A percentile compares a stretch with the other conserved stretches of the same genome.
Evolutionary conservation across 2,329 filamentous ascomycete genomes (phyloP).

Genomic region (Diplocarpon mali): DNA sequence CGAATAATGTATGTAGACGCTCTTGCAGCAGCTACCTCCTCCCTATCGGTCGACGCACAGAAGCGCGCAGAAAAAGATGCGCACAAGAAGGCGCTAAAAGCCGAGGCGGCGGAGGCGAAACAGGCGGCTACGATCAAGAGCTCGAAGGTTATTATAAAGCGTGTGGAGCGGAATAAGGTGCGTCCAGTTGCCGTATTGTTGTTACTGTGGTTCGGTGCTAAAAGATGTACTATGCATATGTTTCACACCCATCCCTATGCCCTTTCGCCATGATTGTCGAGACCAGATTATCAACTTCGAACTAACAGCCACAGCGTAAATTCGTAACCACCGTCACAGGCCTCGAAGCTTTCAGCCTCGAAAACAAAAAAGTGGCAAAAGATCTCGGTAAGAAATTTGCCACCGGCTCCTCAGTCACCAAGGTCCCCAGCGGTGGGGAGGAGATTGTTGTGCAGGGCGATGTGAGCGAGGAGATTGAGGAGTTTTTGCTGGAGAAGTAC

Average conservation of each 20-base stretch:
- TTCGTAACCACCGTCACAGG: constrained; percentile 89
- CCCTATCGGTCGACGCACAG: constrained; percentile 81
- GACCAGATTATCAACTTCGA: neutral
- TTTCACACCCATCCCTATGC: too few relatives aligned
- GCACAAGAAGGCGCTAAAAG: constrained; percentile 92
- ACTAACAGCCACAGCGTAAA: constrained; percentile 48
- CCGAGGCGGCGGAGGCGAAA: constrained; percentile 74
- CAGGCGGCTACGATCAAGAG: constrained; percentile 68
- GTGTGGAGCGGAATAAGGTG: constrained; percentile 86
- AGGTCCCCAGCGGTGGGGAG: constrained; percentile 73
- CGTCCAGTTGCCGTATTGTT: neutral
- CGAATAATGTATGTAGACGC: constrained; percentile 44
- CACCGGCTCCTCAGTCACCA: constrained; percentile 85
- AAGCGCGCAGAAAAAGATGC: constrained; percentile 94
- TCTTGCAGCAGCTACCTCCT: constrained; percentile 71
- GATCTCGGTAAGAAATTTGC: constrained; percentile 98
- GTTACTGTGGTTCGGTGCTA: too few relatives aligned
- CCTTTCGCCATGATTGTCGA: too few relatives aligned
- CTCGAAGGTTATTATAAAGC: constrained; percentile 82
- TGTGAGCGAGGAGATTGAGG: constrained; percentile 85
- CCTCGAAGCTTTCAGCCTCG: constrained; percentile 79
- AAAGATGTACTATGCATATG: too few relatives aligned
- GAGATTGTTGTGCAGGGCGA: constrained; percentile 98
- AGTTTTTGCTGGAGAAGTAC: constrained; percentile 83
- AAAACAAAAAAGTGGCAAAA: constrained; percentile 92